Conservation (phyloP, 768 basidiomycete genomes). For the Cystofilobasidium ferigula region DNA sequence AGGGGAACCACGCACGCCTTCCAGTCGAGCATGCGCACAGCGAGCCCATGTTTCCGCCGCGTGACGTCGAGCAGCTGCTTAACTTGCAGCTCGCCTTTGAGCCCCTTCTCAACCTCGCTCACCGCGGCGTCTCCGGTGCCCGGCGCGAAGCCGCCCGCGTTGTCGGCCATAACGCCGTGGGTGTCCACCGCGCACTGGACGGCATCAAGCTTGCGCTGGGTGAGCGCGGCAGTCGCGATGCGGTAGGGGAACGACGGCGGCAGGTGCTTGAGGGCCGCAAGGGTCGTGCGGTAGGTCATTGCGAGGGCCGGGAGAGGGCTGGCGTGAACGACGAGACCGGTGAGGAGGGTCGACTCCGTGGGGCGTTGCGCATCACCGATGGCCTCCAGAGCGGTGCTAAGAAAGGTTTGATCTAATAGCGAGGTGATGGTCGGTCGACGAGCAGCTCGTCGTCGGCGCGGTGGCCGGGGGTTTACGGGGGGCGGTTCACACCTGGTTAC, state of each 20-base stretch:
- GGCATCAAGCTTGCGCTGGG: constrained; percentile 63
- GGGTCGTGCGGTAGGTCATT: constrained; percentile 65
- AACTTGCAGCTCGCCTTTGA: constrained; percentile 60
- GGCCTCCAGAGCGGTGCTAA: not conserved
- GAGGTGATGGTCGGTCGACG: not conserved
- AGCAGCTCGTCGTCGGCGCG: no score
- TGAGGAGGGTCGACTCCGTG: constrained; percentile 74
- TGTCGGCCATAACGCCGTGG: constrained; percentile 29
- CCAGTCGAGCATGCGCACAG: constrained; percentile 80
- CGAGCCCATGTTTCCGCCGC: constrained; percentile 65
- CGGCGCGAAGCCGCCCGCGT: constrained; percentile 44
- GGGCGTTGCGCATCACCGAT: constrained; percentile 39
- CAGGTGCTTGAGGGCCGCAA: constrained; percentile 53
- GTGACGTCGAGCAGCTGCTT: constrained; percentile 77
- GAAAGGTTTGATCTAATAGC: not conserved
- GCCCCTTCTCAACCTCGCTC: constrained; percentile 54
- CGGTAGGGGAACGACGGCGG: constrained; percentile 80
- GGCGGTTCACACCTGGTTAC: no score
- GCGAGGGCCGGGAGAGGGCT: constrained; percentile 70
- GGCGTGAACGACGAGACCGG: constrained; percentile 71
- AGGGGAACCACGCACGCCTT: constrained; percentile 60
- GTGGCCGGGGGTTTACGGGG: no score
- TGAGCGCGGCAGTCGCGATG: constrained; percentile 74
- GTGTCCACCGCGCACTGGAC: constrained; percentile 42
- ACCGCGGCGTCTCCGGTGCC: constrained; percentile 33